A percentile compares a stretch with the other conserved stretches of the same genome.
Evolutionary conservation across 208 protist genomes (phyloP).

Genomic region (Leishmania aethiopica): DNA sequence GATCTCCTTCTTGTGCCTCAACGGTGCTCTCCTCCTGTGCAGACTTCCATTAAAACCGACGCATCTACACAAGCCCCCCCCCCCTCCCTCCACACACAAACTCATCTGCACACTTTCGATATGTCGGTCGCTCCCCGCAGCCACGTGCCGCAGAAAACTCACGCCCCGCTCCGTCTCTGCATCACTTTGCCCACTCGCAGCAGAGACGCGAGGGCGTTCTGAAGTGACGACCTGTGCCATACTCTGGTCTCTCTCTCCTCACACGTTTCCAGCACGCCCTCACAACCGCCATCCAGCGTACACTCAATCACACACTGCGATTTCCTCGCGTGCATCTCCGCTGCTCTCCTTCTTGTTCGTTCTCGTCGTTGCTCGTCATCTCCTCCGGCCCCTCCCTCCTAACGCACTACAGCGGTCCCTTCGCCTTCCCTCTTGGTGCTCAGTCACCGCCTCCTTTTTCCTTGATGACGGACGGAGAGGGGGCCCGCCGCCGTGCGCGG

Average conservation of each 20-base stretch:
- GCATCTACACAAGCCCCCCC: neutral
- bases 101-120: neutral
- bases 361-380: neutral
- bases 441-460: neutral
- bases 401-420: neutral
- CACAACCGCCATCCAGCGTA: neutral
- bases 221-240: neutral
- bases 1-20: neutral
- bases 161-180: neutral
- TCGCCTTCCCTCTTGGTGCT: neutral
- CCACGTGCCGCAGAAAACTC: no score
- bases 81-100: neutral
- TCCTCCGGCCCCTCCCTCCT: neutral
- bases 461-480: neutral
- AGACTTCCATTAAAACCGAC: neutral
- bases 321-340: constrained; percentile 3
- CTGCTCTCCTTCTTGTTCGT: neutral
- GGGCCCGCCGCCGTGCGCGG: no score
- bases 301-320: neutral
- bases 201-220: neutral
- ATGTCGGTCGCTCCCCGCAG: neutral
- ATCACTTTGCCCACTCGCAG: neutral
- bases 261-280: neutral
- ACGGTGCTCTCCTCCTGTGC: neutral
- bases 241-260: neutral